Evolutionary conservation across 768 basidiomycete genomes (phyloP).

Genomic region (Pulveroboletus sp.): DNA sequence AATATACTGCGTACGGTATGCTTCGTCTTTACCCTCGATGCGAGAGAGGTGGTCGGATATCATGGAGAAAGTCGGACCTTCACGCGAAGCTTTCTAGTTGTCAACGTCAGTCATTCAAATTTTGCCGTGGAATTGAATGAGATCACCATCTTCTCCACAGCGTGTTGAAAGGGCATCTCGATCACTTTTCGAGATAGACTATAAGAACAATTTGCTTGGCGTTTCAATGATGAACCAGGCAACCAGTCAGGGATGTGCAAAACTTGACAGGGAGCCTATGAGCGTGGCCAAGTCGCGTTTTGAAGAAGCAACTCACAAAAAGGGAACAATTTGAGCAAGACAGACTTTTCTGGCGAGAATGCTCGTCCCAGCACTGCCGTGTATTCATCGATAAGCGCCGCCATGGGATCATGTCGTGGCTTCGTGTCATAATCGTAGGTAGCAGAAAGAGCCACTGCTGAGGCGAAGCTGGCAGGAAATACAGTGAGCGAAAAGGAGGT

Average conservation of each 20-base stretch:
- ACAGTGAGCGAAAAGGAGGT: no score
- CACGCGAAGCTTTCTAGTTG: neutral
- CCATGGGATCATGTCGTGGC: no score
- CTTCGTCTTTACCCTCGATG: no score
- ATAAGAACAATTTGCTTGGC: neutral
- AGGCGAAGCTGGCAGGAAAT: no score
- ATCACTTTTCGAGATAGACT: neutral
- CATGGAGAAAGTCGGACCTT: neutral
- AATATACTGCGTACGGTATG: no score
- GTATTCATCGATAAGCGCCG: neutral
- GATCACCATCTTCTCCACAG: conserved; percentile 2
- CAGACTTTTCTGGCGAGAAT: conserved; percentile 1
- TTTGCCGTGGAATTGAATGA: no score
- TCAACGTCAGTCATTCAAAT: neutral
- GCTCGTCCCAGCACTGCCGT: neutral
- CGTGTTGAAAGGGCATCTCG: neutral
- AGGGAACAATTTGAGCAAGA: conserved; percentile 3
- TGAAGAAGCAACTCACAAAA: conserved; percentile 8
- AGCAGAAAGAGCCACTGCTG: no score
- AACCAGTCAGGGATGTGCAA: conserved; percentile 23
- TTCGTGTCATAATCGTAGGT: no score
- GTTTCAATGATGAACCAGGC: conserved; percentile 8
- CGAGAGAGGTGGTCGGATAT: conserved; percentile 4
- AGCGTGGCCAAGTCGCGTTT: no score
- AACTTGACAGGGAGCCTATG: no score